Base-by-base conservation (phyloP, 2,329 filamentous ascomycete genomes). In the Drechmeria coniospora region DNA sequence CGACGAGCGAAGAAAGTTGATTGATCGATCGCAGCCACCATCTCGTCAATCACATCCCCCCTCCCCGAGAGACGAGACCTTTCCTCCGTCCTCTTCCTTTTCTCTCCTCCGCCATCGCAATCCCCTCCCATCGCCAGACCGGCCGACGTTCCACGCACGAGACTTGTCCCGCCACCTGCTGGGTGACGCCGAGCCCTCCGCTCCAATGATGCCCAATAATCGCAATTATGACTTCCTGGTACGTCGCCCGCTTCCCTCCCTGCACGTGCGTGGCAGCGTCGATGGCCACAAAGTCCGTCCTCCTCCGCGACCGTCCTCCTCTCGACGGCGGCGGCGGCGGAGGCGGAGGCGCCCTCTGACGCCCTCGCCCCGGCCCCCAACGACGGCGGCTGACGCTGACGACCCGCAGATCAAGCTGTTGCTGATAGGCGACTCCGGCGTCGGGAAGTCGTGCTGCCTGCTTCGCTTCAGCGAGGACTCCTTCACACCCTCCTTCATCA, bases 201-300 rank as follows among this genome's bases (percentile, higher is more conserved):
- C n/a, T 39, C 39, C 45, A 56, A 66, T 51, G 45, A 98, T 98
- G 90, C 86, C 90, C 49, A 83, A 81, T 57, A 92, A 87, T 67
- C 76, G 90, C 59, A 98, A 98, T 67, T 98, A 98, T 62, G 90
- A 98, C 59, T 95, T 95, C 59, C 69, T 98, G 61, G 87, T 95
- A 76, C 51, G 76, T 27, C 36, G 31, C 30, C 30, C 27, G 34
- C 37, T 33, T 32, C 39, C 32, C 33, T 34, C 33, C 31, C 31
- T 31, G 16, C 21, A 25, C 27, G 13, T 26, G 24, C 17, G 15
- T 14, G 24, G 25, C 25, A n/a, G n/a, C n/a, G n/a, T n/a, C n/a
- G n/a, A n/a, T n/a, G n/a, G n/a, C n/a, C n/a, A n/a, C n/a, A n/a
- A n/a, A n/a, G n/a, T n/a, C 10, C 13, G 6, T 15, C 17, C 16